Percentiles rank a stretch among this genome's conserved stretches.
Conservation (phyloP, 805 yeast genomes). For the Brettanomyces custersianus region DNA sequence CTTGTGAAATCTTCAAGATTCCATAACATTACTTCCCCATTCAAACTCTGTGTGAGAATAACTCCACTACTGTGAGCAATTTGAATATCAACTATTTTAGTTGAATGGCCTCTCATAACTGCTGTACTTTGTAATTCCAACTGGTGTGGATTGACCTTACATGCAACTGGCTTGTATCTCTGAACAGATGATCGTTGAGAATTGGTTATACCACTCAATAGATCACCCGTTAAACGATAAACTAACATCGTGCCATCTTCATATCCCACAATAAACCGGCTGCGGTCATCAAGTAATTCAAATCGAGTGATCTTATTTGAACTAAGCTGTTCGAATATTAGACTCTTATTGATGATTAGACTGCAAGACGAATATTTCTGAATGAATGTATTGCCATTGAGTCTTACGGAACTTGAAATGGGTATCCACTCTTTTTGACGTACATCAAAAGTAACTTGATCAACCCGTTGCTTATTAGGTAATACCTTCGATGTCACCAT, state of each 20-base stretch:
- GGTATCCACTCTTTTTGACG: constrained; percentile 44
- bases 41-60: constrained; percentile 43
- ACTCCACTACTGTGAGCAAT: constrained; percentile 45
- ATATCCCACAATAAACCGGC: constrained; percentile 40
- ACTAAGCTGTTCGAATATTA: constrained; percentile 35
- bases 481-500: constrained; percentile 21
- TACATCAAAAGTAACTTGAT: constrained; percentile 21
- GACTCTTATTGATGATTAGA: constrained; percentile 28
- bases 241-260: constrained; percentile 52
- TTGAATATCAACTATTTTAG: constrained; percentile 34
- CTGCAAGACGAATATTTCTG: constrained; percentile 7
- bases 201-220: constrained; percentile 32
- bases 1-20: constrained; percentile 45
- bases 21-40: constrained; percentile 56
- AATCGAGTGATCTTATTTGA: constrained; percentile 30
- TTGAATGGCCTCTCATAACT: constrained; percentile 50
- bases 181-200: constrained; percentile 17
- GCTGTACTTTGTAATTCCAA: constrained; percentile 8
- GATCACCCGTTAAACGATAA: constrained; percentile 9
- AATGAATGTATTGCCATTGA: constrained; percentile 6
- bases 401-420: constrained; percentile 14
- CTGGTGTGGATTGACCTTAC: background rate
- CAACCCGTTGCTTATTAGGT: background rate
- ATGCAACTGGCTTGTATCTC: constrained; percentile 1
- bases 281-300: constrained; percentile 30